A percentile compares a stretch with the other conserved stretches of the same genome.
phyloP scores from a whole-genome alignment of 164 flowering plant species.

The Chimonanthus praecox region DNA sequence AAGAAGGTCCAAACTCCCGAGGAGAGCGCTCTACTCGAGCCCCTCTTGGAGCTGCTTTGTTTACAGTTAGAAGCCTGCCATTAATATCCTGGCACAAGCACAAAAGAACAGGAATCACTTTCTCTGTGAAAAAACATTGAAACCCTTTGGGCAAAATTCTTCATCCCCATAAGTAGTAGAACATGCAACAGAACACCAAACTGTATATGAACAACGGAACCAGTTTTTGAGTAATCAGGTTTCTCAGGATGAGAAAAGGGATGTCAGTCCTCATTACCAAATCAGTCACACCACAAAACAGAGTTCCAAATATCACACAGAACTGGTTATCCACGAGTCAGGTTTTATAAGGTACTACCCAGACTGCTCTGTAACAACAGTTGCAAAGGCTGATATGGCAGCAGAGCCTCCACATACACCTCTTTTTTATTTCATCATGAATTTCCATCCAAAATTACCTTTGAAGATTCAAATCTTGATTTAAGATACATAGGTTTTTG shows the following conservation, averaged over 20 bases:
- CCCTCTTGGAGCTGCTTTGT: conserved; percentile 88
- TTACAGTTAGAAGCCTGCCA: conserved; percentile 83
- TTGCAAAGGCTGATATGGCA: too few relatives aligned
- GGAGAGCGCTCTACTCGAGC: conserved; percentile 52
- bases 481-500: too few relatives aligned
- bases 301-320: too few relatives aligned
- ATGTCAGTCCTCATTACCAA: background rate
- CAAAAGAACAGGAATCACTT: background rate
- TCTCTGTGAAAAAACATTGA: background rate
- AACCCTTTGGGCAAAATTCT: background rate
- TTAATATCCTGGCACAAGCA: conserved; percentile 48
- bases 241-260: background rate
- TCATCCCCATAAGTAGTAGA: background rate
- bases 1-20: conserved; percentile 37
- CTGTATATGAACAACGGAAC: background rate
- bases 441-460: too few relatives aligned
- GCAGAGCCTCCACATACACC: too few relatives aligned
- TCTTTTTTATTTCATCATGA: too few relatives aligned
- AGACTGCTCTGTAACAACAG: too few relatives aligned
- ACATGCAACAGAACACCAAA: background rate
- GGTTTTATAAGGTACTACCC: too few relatives aligned
- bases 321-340: too few relatives aligned
- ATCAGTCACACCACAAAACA: background rate
- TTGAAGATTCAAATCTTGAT: too few relatives aligned
- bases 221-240: background rate